Percentiles rank a stretch among this genome's conserved stretches.
Evolutionary conservation across 257 asterid species (phyloP).

Genomic region (Gentiana straminea): DNA sequence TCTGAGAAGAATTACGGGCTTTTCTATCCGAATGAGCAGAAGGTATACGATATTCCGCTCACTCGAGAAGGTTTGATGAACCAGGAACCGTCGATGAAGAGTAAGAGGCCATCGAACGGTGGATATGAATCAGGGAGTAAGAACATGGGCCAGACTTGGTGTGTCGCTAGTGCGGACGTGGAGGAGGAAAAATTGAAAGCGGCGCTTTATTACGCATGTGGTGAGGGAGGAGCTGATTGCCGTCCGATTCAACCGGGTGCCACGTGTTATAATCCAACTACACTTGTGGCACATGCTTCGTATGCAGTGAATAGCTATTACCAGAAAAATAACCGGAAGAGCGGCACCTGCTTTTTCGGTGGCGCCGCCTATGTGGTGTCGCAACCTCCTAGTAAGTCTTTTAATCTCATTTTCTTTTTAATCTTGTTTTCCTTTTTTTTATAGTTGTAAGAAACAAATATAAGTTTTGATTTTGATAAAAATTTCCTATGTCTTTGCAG

Average conservation of each 20-base stretch:
- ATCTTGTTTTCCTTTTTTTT: no score
- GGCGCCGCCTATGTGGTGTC: slow-evolving; percentile 68
- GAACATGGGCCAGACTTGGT: slow-evolving; percentile 49
- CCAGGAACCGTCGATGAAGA: slow-evolving; percentile 6
- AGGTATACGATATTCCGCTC: slow-evolving; percentile 44
- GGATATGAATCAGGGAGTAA: slow-evolving; percentile 5
- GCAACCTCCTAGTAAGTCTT: slow-evolving; percentile 42
- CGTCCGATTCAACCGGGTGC: slow-evolving; percentile 8
- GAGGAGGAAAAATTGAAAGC: slow-evolving; percentile 12
- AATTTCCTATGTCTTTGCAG: no score
- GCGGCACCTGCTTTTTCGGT: slow-evolving; percentile 59
- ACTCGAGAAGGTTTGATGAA: slow-evolving; percentile 18
- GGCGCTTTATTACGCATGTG: slow-evolving; percentile 72
- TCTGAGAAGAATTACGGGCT: no score
- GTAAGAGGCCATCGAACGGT: slow-evolving; percentile 1
- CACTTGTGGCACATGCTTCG: slow-evolving; percentile 65
- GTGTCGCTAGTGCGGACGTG: slow-evolving; percentile 51
- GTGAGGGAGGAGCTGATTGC: slow-evolving; percentile 75
- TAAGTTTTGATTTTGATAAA: no score
- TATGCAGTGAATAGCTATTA: slow-evolving; percentile 77
- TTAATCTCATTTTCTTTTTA: no score
- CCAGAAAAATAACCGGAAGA: slow-evolving; percentile 47
- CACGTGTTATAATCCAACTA: slow-evolving; percentile 54
- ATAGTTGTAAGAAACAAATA: no score
- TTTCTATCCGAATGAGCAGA: slow-evolving; percentile 13